phyloP scores from a whole-genome alignment of 495 filamentous ascomycete species.

The Penicillium canescens region DNA sequence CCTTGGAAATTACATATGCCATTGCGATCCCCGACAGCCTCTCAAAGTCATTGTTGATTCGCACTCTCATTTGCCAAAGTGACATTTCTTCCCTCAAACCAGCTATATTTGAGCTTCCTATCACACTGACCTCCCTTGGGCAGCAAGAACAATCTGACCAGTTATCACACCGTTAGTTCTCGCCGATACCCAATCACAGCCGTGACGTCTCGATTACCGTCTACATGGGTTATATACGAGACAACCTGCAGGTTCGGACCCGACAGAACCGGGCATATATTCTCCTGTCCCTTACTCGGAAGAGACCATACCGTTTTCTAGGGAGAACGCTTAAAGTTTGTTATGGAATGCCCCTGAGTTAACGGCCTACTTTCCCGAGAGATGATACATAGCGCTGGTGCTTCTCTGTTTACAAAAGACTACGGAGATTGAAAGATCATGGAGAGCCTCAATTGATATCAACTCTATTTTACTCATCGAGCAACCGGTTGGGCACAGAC shows the following conservation, averaged over 20 bases:
- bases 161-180: neutral
- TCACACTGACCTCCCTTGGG: neutral
- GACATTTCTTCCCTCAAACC: no score
- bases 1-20: no score
- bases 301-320: neutral
- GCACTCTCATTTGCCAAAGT: no score
- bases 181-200: neutral
- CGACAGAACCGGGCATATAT: no score
- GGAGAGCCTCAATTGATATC: no score
- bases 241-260: no score
- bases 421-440: no score
- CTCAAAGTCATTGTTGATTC: no score
- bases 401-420: no score
- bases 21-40: no score
- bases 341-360: slow-evolving; percentile 12
- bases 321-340: slow-evolving; percentile 3
- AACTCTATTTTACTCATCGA: no score
- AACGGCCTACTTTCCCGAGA: neutral
- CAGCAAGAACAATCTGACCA: neutral
- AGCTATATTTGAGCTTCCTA: neutral
- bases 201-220: neutral
- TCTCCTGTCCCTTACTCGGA: neutral
- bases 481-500: no score
- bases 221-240: neutral
- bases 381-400: neutral